phyloP scores from a whole-genome alignment of 768 basidiomycete genomes.

The Termitomyces sp. region DNA sequence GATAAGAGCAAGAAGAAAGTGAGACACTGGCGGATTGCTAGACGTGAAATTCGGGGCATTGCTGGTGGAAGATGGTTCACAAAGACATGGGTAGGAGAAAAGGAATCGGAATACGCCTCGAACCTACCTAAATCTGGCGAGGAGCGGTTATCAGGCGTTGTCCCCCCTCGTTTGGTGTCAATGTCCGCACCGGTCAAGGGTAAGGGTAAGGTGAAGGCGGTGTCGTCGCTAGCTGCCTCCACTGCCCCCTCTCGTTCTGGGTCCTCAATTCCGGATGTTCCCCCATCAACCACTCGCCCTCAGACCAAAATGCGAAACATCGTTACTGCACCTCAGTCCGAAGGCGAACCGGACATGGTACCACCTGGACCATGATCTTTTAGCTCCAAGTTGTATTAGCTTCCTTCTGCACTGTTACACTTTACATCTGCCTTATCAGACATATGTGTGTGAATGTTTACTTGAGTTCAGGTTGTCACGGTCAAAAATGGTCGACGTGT shows the following conservation, averaged over 20 bases:
- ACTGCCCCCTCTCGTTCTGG: conserved; percentile 53
- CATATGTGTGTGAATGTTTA: no score
- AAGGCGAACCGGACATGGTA: conserved; percentile 44
- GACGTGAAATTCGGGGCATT: conserved; percentile 76
- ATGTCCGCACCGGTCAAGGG: conserved; percentile 40
- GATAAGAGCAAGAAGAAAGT: conserved; percentile 59
- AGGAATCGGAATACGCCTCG: conserved; percentile 61
- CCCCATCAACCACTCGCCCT: conserved; percentile 33
- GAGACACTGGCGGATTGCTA: conserved; percentile 68
- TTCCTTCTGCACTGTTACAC: not conserved
- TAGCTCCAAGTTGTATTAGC: not conserved
- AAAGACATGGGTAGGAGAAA: conserved; percentile 79
- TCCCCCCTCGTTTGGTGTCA: conserved; percentile 34
- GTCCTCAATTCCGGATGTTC: conserved; percentile 43
- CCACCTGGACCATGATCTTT: conserved; percentile 20
- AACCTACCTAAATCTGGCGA: conserved; percentile 21
- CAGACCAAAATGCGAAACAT: conserved; percentile 67
- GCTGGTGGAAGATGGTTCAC: conserved; percentile 81
- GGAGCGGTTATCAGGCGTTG: conserved; percentile 23
- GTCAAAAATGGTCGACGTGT: conserved; percentile 6
- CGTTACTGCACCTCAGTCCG: conserved; percentile 42
- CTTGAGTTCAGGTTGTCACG: no score
- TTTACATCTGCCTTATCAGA: not conserved
- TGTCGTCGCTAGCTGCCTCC: conserved; percentile 38
- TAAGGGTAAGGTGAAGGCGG: conserved; percentile 36